Percentiles rank a stretch among this genome's conserved stretches.
These are phyloP conservation scores for Colletotrichum magnum DNA, from an alignment of 2,329 filamentous ascomycete species.

Conservation along the genomic window DNA sequence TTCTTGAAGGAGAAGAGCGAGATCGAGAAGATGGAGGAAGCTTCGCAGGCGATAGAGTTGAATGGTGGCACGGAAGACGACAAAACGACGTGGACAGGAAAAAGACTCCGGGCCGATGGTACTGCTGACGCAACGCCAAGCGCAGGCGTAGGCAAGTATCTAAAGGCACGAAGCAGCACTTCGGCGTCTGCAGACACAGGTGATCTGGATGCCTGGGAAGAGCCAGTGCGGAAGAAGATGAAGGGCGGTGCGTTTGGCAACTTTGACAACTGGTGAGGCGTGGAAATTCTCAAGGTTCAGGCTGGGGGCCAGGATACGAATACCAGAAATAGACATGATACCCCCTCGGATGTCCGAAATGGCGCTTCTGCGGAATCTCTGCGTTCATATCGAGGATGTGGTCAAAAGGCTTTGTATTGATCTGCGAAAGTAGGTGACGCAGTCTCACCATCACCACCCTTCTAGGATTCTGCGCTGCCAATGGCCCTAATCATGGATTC, in stretches of 20 bases:
- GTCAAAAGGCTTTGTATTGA: no score
- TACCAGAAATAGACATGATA: slow-evolving; percentile 33
- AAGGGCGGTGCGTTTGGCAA: slow-evolving; percentile 90
- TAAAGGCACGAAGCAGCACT: slow-evolving; percentile 57
- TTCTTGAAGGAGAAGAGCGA: slow-evolving; percentile 83
- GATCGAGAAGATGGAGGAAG: slow-evolving; percentile 69
- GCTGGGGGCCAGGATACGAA: neutral
- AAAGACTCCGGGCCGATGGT: slow-evolving; percentile 81
- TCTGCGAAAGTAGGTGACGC: no score
- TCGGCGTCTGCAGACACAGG: slow-evolving; percentile 55
- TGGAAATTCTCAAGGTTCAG: no score
- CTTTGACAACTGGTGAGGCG: slow-evolving; percentile 86
- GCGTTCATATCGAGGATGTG: no score
- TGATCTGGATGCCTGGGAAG: slow-evolving; percentile 75
- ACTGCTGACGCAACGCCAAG: slow-evolving; percentile 60
- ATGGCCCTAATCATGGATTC: no score
- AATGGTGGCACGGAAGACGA: slow-evolving; percentile 88
- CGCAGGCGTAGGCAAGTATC: slow-evolving; percentile 81
- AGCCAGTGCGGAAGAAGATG: slow-evolving; percentile 85
- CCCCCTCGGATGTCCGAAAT: slow-evolving; percentile 4
- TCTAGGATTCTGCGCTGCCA: no score
- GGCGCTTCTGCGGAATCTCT: no score
- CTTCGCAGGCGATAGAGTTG: slow-evolving; percentile 73
- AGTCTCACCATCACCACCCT: no score
- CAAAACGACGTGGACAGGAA: slow-evolving; percentile 95